Conservation (phyloP, 345 rosid genomes). For the Durio zibethinus region DNA sequence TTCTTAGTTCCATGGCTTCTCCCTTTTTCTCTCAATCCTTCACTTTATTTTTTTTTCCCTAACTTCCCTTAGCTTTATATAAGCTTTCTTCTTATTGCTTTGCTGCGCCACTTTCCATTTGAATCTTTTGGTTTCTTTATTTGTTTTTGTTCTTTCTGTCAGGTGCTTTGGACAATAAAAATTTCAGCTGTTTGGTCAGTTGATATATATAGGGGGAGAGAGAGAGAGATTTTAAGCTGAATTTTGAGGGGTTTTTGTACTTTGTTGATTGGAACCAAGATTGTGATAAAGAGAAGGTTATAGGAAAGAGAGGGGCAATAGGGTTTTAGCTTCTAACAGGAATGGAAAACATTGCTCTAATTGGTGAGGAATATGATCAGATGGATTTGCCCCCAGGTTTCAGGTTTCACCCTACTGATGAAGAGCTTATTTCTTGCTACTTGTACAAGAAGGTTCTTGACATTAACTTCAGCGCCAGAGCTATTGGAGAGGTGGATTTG, state of each 20-base stretch:
- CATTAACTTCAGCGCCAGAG: conserved; percentile 50
- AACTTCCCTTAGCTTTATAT: conserved; percentile 31
- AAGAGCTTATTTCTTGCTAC: conserved; percentile 85
- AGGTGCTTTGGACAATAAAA: conserved; percentile 14
- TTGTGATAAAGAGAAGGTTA: neutral
- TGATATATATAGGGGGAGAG: neutral
- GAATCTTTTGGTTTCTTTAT: neutral
- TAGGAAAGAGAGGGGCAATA: neutral
- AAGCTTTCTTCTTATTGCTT: conserved; percentile 18
- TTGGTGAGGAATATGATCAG: conserved; percentile 57
- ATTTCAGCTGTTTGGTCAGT: conserved; percentile 12
- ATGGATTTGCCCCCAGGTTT: conserved; percentile 91
- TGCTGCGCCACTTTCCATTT: conserved; percentile 11
- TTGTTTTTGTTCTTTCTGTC: neutral
- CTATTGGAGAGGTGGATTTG: conserved; percentile 90
- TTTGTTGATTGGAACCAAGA: neutral
- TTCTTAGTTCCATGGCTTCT: conserved; percentile 37
- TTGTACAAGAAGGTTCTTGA: conserved; percentile 67
- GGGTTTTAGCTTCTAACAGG: conserved; percentile 33
- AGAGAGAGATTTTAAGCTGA: neutral
- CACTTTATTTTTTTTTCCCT: conserved; percentile 26
- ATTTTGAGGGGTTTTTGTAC: neutral
- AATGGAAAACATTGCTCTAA: conserved; percentile 43
- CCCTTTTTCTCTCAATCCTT: conserved; percentile 25
- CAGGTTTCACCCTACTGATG: conserved; percentile 89